Conservation (phyloP, 2,329 filamentous ascomycete genomes). For the Aspergillus floridensis region DNA sequence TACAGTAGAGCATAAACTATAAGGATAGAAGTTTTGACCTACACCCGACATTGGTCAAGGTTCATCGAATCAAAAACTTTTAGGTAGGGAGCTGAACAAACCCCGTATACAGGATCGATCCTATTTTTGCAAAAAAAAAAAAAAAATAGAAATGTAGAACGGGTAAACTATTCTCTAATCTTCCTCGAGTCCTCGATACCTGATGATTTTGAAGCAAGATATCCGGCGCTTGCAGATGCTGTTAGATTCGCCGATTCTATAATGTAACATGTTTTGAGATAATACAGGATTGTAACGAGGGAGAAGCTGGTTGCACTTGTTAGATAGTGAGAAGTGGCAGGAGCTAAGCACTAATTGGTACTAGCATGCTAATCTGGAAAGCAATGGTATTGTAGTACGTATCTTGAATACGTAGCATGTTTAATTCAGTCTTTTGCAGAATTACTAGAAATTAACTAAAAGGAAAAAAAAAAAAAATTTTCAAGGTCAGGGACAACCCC, state of each 20-base stretch:
- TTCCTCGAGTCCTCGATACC: background rate
- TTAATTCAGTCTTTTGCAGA: constrained; percentile 3
- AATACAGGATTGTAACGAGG: background rate
- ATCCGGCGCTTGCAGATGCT: background rate
- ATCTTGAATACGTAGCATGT: background rate
- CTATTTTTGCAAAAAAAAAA: background rate
- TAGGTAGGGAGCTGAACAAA: background rate
- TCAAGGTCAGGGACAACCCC: constrained; percentile 20
- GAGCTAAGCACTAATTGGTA: background rate
- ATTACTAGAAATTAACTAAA: too few relatives aligned
- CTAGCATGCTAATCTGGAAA: background rate
- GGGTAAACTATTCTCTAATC: too few relatives aligned
- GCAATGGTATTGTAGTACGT: background rate
- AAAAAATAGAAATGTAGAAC: too few relatives aligned
- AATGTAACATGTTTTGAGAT: background rate
- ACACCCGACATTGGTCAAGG: background rate
- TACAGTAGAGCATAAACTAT: background rate
- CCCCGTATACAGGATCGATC: background rate
- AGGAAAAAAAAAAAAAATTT: constrained; percentile 3
- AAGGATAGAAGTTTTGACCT: background rate
- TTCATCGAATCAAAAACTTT: background rate
- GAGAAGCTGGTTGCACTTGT: background rate
- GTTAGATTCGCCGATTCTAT: background rate
- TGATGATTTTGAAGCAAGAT: background rate
- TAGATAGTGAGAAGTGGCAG: too few relatives aligned